phyloP scores from a whole-genome alignment of 148 eudicot species.

The Pharnaceum exiguum region DNA sequence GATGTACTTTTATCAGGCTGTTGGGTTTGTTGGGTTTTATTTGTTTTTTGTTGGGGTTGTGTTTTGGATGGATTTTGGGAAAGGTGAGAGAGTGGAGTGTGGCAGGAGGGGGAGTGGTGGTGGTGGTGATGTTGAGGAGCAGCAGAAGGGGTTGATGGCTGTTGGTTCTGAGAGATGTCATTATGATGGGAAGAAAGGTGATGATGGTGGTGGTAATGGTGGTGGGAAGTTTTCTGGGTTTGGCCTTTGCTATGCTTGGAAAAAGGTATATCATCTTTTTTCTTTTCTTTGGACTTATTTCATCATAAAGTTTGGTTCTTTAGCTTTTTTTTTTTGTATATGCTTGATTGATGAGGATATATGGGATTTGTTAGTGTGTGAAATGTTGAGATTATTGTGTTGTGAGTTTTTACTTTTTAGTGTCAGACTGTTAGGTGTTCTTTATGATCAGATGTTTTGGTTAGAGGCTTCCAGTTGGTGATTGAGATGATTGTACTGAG shows the following conservation, averaged over 20 bases:
- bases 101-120: constrained; percentile 24
- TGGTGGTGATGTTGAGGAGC: constrained; percentile 28
- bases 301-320: neutral
- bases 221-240: constrained; percentile 5
- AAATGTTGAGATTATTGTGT: too few relatives aligned
- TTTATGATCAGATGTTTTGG: too few relatives aligned
- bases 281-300: neutral
- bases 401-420: too few relatives aligned
- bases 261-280: constrained; percentile 41
- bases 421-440: too few relatives aligned
- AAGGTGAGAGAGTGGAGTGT: constrained; percentile 15
- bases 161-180: constrained; percentile 32
- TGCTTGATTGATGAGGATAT: neutral
- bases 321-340: too few relatives aligned
- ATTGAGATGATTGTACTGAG: too few relatives aligned
- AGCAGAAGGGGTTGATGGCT: constrained; percentile 5
- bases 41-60: constrained; percentile 88
- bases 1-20: constrained; percentile 83
- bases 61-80: constrained; percentile 96
- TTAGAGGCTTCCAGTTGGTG: too few relatives aligned
- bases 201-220: constrained; percentile 9
- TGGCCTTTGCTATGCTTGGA: constrained; percentile 23
- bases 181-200: constrained; percentile 23
- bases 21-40: constrained; percentile 90
- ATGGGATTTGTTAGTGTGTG: neutral